Evolutionary conservation across 139 green algal species (phyloP).

Genomic region (Ettlia oleoabundans): DNA sequence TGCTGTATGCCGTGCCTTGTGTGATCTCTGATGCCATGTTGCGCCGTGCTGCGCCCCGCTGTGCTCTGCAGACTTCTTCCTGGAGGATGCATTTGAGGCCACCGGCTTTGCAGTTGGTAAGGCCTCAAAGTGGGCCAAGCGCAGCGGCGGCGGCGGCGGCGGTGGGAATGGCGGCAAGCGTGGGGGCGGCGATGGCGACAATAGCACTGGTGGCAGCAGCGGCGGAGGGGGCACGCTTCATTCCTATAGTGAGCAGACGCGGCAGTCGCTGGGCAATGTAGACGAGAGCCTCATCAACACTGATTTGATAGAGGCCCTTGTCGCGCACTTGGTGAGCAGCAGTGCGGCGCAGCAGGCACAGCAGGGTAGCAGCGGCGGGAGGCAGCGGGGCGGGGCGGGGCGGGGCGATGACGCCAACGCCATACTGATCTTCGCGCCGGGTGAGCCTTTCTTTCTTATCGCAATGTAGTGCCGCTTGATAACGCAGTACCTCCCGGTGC

Average conservation of each 20-base stretch:
- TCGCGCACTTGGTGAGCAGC: constrained; percentile 68
- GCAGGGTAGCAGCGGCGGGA: not conserved
- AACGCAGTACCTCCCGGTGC: no score
- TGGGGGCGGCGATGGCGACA: constrained; percentile 7
- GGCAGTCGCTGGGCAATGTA: constrained; percentile 62
- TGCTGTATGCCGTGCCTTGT: no score
- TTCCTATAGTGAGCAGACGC: constrained; percentile 63
- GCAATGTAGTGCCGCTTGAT: no score
- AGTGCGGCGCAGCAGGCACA: constrained; percentile 53
- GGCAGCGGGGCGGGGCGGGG: constrained; percentile 18
- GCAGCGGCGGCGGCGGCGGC: not conserved
- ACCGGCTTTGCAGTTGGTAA: constrained; percentile 64
- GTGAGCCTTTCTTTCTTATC: no score
- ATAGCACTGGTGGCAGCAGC: not conserved
- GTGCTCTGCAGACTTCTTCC: constrained; percentile 68
- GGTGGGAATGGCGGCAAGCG: not conserved
- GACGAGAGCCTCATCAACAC: constrained; percentile 88
- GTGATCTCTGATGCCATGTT: no score
- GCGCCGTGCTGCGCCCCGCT: no score
- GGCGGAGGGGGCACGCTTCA: not conserved
- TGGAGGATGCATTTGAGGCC: constrained; percentile 85
- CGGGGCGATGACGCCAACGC: constrained; percentile 49
- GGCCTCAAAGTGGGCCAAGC: constrained; percentile 46
- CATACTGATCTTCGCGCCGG: constrained; percentile 89
- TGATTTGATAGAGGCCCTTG: constrained; percentile 84